Conservation (phyloP, 2,329 filamentous ascomycete genomes). For the Venturia aucupariae region DNA sequence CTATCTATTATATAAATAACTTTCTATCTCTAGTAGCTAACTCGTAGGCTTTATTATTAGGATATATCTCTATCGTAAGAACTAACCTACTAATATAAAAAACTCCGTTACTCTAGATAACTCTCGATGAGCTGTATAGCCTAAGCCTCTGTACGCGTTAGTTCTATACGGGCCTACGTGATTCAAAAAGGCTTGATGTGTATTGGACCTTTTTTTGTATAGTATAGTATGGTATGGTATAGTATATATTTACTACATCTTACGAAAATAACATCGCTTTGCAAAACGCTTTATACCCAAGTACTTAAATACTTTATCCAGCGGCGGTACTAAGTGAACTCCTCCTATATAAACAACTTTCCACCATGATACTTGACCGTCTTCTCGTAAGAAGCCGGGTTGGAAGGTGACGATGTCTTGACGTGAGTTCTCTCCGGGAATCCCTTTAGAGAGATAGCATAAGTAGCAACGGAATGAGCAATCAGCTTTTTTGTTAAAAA, state of each 20-base stretch:
- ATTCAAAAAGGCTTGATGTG: too few relatives aligned
- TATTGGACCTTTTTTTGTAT: too few relatives aligned
- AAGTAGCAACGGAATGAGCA: conserved; percentile 27
- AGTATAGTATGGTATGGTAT: too few relatives aligned
- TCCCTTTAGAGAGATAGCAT: conserved; percentile 25
- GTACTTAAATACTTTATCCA: neutral
- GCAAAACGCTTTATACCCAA: neutral
- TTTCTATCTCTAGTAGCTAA: too few relatives aligned
- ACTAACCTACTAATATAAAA: too few relatives aligned
- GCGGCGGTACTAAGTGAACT: neutral
- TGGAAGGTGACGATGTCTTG: neutral
- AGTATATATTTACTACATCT: too few relatives aligned
- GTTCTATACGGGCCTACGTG: too few relatives aligned
- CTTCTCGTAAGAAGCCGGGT: conserved; percentile 18
- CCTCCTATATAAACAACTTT: conserved; percentile 25
- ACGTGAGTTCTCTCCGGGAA: conserved; percentile 20
- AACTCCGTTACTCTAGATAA: too few relatives aligned
- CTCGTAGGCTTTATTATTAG: too few relatives aligned
- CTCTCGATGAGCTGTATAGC: neutral
- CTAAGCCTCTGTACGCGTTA: neutral
- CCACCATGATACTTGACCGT: conserved; percentile 26
- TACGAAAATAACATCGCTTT: neutral
- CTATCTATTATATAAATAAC: too few relatives aligned
- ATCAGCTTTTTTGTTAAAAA: conserved; percentile 26
- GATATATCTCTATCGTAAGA: too few relatives aligned